phyloP scores from a whole-genome alignment of 1,139 yeast species.

The Fermentozyma sake region DNA sequence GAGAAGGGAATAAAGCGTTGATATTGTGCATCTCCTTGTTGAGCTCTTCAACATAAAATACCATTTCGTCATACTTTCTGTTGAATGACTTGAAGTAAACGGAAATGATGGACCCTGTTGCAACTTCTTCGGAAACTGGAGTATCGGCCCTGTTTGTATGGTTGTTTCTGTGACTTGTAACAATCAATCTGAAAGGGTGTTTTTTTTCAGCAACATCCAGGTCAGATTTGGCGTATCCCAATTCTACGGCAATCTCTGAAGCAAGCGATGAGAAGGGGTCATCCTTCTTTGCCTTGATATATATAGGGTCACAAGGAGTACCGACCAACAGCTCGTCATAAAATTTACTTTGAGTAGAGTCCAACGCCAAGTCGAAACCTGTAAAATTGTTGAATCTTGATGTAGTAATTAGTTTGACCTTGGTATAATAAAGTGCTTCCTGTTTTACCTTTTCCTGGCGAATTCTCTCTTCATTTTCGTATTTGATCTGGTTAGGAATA shows the following conservation, averaged over 20 bases:
- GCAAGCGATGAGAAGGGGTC: conserved; percentile 50
- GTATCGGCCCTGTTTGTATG: conserved; percentile 65
- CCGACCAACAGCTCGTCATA: conserved; percentile 47
- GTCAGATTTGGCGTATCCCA: conserved; percentile 26
- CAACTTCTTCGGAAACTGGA: conserved; percentile 37
- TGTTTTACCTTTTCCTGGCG: conserved; percentile 60
- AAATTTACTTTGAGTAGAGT: conserved; percentile 40
- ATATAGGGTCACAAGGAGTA: conserved; percentile 46
- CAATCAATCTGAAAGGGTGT: conserved; percentile 53
- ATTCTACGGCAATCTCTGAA: conserved; percentile 42
- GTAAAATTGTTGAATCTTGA: conserved; percentile 53
- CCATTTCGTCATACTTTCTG: conserved; percentile 41
- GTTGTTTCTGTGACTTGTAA: conserved; percentile 66
- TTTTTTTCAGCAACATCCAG: conserved; percentile 11
- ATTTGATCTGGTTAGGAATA: conserved; percentile 60
- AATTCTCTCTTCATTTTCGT: conserved; percentile 55
- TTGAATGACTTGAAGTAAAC: conserved; percentile 40
- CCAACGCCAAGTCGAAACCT: conserved; percentile 78
- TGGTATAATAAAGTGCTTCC: conserved; percentile 74
- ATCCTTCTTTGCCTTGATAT: conserved; percentile 54
- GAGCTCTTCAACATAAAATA: conserved; percentile 44
- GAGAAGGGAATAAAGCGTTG: conserved; percentile 6
- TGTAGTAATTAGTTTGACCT: conserved; percentile 51
- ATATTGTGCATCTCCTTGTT: conserved; percentile 29
- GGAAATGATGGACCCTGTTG: conserved; percentile 27